Evolutionary conservation across 2,329 filamentous ascomycete species (phyloP), one percentile per base, ranked within the genome.

Genomic region (Sclerotinia sclerotiorum): DNA sequence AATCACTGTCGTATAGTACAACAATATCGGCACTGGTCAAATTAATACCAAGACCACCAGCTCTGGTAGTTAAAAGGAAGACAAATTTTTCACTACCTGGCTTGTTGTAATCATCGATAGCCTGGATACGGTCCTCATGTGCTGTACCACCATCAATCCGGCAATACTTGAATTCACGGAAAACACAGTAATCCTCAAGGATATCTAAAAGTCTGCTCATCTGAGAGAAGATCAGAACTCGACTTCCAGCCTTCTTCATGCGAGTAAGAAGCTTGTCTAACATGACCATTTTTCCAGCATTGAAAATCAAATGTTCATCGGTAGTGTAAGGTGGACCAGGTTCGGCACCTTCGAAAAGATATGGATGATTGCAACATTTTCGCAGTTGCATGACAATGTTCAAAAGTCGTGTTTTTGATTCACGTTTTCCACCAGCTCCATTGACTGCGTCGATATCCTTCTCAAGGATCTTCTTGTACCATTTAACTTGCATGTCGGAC

Each of bases 331-430:
- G 95, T 17, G 95, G 96, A 39, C 95, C 95, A 54, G 95, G 95
- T 78, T 99, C 95, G 13, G 95, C 95, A 67, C 95, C 95, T 78
- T 99, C 95, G 74, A 99, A 99, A 0, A 99, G 87, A 75, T 99
- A 99, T 0, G 95, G 95, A 77, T 99, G 95, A 75, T 99, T 99
- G 79, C 95, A 99, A 81, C 95, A 99, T 81, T 99, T 99, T 75
- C 95, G 90, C 72, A 99, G 86, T 80, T 99, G 95, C 95, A 99
- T 99, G 74, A 99, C 95, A 77, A 99, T 99, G 81, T 99, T 99
- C 72, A 99, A 85, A 29, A 99, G 86, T 72, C 95, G 89, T 1
- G 95, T 99, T 82, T 99, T 99, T 44, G 94, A 98, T 81, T 99
- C 95, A 70, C 94, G 91, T 81, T 97, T 99, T 63, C 95, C 95